Base-by-base conservation (phyloP, 345 rosid genomes). In the Salix purpurea region DNA sequence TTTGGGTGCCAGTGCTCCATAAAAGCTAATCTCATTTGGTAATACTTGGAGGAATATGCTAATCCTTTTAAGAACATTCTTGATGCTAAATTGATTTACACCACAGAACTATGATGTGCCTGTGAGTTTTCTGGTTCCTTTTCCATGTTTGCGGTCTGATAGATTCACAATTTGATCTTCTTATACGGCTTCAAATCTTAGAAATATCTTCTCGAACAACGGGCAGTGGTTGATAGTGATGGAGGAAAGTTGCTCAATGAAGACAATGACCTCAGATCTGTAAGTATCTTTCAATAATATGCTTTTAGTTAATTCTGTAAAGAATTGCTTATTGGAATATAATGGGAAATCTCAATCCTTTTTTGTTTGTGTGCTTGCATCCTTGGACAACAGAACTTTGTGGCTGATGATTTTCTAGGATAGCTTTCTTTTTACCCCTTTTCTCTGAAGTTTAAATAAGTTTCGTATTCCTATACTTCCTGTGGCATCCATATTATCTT, bases 191-290 rank as follows among this genome's bases (percentile, higher is more conserved):
- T 81, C 44, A 73, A 77, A 60, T 81, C 69, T 48, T 77, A 92
- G 98, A 91, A 87, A 80, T 92, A 92, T 85, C 97, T 94, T 83
- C 95, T 94, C 32, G 98, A 94, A 88, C 91, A 92, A 86, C 89
- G 90, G 46, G 98, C 98, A 30, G 88, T 91, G 74, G 79, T 92
- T 78, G 92, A 92, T 78, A 84, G 65, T 75, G 97, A 94, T 84
- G 94, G 95, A 75, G 92, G 97, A 24, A 92, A 87, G 83, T 84
- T 91, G 77, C 96, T 94, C 70, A 94, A 94, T 79, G 98, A 94
- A 85, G 98, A 94, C 83, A 89, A 82, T 84, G 98, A 94, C 85
- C 74, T 94, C 75, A 88, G 98, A 94, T 86, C 97, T 84, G 98
- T 94, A 86, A 81, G 98, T 87, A 67, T 40, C 52, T 72, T 78